Base-by-base conservation (phyloP, 2,329 filamentous ascomycete species). In the Aureobasidium sp. region DNA sequence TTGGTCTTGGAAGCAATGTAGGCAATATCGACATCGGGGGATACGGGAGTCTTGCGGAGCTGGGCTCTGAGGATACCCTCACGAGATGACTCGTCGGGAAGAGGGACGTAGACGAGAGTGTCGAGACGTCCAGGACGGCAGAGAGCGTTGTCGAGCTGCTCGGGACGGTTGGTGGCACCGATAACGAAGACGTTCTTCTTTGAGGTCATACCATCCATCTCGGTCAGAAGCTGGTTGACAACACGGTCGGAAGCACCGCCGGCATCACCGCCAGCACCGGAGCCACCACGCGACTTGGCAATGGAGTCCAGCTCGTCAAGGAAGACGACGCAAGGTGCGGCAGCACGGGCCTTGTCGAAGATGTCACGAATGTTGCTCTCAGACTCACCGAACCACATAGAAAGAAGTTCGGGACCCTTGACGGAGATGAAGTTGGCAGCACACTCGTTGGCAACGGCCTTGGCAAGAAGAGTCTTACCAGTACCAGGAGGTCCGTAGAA, bases 121-220 rank as follows among this genome's bases (percentile, higher is more conserved):
- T 98, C 93, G 44, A 98, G 86, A 90, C 93, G 93, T 63, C 93
- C 93, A 54, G 93, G 93, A 81, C 93, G 90, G 81, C 91, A 96
- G 64, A 98, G 81, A 63, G 93, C 93, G 69, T 93, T 93, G 72
- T 98, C 93, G 56, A 98, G 87, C 78, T 97, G 93, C 78, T 98
- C 93, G 38, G 93, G 93, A 77, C 93, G 83, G 79, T 98, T 98
- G 73, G 93, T 98, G 40, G 93, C 93, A 71, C 93, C 93, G 64
- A 98, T 98, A 61, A 98, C 93, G 74, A 98, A 98, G 60, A 98
- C 93, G 71, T 98, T 98, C 87, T 98, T 98, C 88, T 98, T 98
- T 34, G 91, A 96, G 40, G 91, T 97, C 91, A 97, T 97, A 65
- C 91, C 91, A 63, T 97, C 91, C 91, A 97, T 96, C 82, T 97